Evolutionary conservation across 345 rosid species (phyloP), one percentile per base, ranked within the genome.

Genomic region (Ailanthus altissimus): DNA sequence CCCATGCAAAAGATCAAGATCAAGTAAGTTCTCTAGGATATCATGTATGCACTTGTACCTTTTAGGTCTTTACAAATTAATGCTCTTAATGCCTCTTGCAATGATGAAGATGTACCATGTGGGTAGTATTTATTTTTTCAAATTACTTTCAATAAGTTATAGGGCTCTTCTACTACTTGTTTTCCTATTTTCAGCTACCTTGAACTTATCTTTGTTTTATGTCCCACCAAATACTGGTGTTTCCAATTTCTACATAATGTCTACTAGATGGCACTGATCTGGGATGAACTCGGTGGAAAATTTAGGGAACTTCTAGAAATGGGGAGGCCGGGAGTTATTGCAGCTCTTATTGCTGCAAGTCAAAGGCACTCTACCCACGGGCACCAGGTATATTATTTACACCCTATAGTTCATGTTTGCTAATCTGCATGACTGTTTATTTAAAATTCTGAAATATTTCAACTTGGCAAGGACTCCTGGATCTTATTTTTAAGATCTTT

Each of bases 241-340:
- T 67, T 56, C 62, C 43, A 64, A 26, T 74, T 62, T 25, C 50
- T 18, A 49, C 70, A 38, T 12, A 70, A n/a, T 38, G 14, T 38
- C 51, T 78, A 25, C 75, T 59, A 96, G 99, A 87, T 96, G 89
- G 91, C 84, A 70, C 12, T 85, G 79, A 84, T 96, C 36, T 93
- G 90, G 89, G 92, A 91, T 79, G 97, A 90, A 78, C 90, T 96
- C 81, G 92, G 97, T 78, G 80, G 91, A 65, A 90, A 76, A 79
- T 86, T 92, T 75, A 85, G 46, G 83, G 94, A 91, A 84, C 92
- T 97, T 85, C 91, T 97, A 15, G 88, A 84, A 81, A 88, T 91
- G 94, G 97, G 98, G 78, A 89, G 83, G 81, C 77, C 99, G 38
- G 97, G 94, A 84, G 97, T 97, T 77, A 85, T 94, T 84, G 97